Base-by-base conservation (phyloP, 2,329 filamentous ascomycete species). In the Fusarium paranaense region DNA sequence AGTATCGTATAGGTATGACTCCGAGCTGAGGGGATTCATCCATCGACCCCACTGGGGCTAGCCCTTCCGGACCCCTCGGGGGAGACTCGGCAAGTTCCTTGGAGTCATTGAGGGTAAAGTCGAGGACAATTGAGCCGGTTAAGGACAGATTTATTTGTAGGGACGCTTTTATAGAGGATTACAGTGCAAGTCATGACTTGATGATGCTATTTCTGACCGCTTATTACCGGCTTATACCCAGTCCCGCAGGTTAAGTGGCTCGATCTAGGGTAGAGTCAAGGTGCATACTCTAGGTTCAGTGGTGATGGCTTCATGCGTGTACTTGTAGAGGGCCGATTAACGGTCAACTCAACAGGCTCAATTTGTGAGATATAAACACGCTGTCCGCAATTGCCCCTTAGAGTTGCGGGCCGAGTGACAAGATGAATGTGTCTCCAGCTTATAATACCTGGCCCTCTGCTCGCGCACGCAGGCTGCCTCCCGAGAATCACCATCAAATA, bases 11-110 rank as follows among this genome's bases (percentile, higher is more conserved):
- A 60, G 69, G 64, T 72, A 74, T 74, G 72, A 74, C 72, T 74
- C 72, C 59, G 59, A 74, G 16, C 18, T 50, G 63, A 61, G 47
- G 52, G 59, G 59, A 66, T 52, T 66, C 54, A 38, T 60, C 57
- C 52, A 45, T 67, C 14, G 67, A 77, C 76, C 74, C 76, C 76
- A 78, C 76, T 78, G 76, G 76, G 76, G 76, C 76, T 78, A 75
- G 69, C 73, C 73, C 73, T 75, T 71, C 63, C 33, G 25, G 56
- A 73, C 69, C 69, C 52, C 56, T 75, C 72, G 72, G 72, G 64
- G 69, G 59, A 62, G 66, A 33, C 52, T 67, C 60, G 60, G 65
- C 52, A 64, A 58, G 37, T 50, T 38, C 32, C 33, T 56, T 56
- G 40, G 32, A 32, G 38, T 20, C 33, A n/a, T 30, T 30, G 33